These are phyloP conservation scores for Nitzschia sp. DNA, from an alignment of 108 stramenopile species.

Conservation along the genomic window DNA sequence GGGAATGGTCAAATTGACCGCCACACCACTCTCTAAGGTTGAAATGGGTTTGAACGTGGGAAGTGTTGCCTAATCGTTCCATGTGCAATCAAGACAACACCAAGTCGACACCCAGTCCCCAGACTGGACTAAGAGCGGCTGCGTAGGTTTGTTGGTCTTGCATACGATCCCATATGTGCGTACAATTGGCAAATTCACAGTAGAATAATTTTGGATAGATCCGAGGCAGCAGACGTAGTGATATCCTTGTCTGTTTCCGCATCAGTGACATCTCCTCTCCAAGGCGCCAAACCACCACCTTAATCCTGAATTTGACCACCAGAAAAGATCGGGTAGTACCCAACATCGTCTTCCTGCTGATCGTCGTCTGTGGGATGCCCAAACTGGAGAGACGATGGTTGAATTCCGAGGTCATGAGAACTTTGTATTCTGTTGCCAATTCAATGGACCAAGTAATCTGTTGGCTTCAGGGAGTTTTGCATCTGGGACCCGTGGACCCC, in stretches of 20 bases:
- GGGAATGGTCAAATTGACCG: neutral
- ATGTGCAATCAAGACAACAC: slow-evolving; percentile 62
- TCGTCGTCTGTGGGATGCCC: slow-evolving; percentile 87
- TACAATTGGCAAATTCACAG: slow-evolving; percentile 26
- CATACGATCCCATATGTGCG: slow-evolving; percentile 62
- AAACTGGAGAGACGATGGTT: slow-evolving; percentile 75
- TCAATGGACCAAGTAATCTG: slow-evolving; percentile 76
- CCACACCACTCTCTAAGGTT: slow-evolving; percentile 6
- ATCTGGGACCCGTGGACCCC: too few relatives aligned
- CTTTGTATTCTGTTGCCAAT: slow-evolving; percentile 87
- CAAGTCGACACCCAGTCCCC: slow-evolving; percentile 70
- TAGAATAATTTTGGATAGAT: too few relatives aligned
- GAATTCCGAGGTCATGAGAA: slow-evolving; percentile 88
- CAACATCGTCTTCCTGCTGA: too few relatives aligned
- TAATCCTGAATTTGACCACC: too few relatives aligned
- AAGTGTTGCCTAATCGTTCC: slow-evolving; percentile 66
- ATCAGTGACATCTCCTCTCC: too few relatives aligned
- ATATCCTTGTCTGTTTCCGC: too few relatives aligned
- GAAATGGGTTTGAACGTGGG: slow-evolving; percentile 26
- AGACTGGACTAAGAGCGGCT: slow-evolving; percentile 58
- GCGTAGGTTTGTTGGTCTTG: slow-evolving; percentile 77
- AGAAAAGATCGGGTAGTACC: too few relatives aligned
- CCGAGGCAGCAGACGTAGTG: too few relatives aligned
- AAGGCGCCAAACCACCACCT: too few relatives aligned
- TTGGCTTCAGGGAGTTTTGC: slow-evolving; percentile 84